Base-by-base conservation (phyloP, 805 yeast species). In the Yarrowia divulgata region DNA sequence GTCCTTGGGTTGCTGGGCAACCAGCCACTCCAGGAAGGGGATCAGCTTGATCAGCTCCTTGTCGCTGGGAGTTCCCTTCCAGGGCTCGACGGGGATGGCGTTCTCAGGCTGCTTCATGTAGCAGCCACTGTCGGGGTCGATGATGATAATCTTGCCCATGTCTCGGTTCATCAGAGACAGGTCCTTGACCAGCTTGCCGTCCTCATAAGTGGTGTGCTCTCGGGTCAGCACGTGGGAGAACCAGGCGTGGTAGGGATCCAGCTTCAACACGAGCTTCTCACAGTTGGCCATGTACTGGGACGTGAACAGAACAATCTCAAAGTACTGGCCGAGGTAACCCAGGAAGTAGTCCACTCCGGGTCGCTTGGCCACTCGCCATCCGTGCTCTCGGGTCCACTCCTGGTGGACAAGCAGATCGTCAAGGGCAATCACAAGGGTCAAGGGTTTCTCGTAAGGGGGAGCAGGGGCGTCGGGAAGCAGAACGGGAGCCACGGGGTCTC, bases 281-380 rank as follows among this genome's bases (percentile, higher is more conserved):
- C 93, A 87, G 78, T 90, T 90, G 83, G 90, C 89, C 87, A 88
- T 89, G 75, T 90, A 89, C 77, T 91, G 91, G 71, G 93, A 88
- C 42, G 94, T 87, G 78, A 95, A 95, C 58, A 96, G 81, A 67
- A 95, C 98, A 77, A 95, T 89, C 82, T 95, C 99, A 80, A 94
- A 95, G 83, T 93, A 94, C 81, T 91, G 97, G 8, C 97, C 90
- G 74, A 95, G 83, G 80, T 95, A 95, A 37, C 97, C 97, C 77
- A 95, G 82, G 81, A 95, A 95, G 83, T 95, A 95, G 79, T 96
- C 99, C 71, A 92, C 88, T 72, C 99, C 99, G 42, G 99, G 98
- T 82, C 99, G 91, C 84, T 95, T 95, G 39, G 97, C 98, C 16
- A 98, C 94, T 81, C 95, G 89, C 99, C 99, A 95, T 68, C 99